A percentile compares a stretch with the other conserved stretches of the same genome.
These are phyloP conservation scores for Gonium pectorale DNA, from an alignment of 139 green algal genomes.

Conservation along the genomic window DNA sequence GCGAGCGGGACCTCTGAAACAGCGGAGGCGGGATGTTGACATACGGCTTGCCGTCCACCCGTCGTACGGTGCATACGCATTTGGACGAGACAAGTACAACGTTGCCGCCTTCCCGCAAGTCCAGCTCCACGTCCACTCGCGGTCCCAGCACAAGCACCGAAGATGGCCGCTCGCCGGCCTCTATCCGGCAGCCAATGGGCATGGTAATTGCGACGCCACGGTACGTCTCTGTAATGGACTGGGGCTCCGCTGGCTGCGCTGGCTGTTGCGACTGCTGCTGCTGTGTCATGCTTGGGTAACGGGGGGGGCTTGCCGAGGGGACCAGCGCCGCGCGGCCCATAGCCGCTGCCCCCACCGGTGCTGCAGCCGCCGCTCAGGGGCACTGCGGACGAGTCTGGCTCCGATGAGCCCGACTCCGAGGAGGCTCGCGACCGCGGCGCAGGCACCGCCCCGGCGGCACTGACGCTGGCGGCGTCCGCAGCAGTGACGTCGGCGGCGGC, in stretches of 20 bases:
- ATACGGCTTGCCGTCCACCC: not conserved
- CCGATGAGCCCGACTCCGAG: too few species aligned
- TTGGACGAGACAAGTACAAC: constrained; percentile 8
- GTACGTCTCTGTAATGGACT: not conserved
- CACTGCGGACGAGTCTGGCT: too few species aligned
- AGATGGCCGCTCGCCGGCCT: not conserved
- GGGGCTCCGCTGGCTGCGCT: not conserved
- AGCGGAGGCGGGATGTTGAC: constrained; percentile 3
- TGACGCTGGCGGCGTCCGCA: not conserved
- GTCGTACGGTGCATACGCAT: constrained; percentile 5
- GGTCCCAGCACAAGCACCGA: not conserved
- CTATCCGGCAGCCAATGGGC: not conserved
- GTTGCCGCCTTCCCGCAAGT: not conserved
- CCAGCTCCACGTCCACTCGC: not conserved
- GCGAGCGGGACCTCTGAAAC: too few species aligned
- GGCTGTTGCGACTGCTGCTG: not conserved
- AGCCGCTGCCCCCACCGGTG: not conserved
- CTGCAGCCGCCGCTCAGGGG: not conserved
- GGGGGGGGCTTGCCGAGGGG: too few species aligned
- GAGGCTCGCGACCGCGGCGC: too few species aligned
- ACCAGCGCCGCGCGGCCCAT: too few species aligned
- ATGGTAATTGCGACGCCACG: not conserved
- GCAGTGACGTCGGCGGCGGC: not conserved
- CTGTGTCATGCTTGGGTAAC: not conserved
- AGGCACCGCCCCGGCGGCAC: too few species aligned